Conservation (phyloP, 371 early-diverging fungal genomes). For the Thermomucor indicae-seudaticae region DNA sequence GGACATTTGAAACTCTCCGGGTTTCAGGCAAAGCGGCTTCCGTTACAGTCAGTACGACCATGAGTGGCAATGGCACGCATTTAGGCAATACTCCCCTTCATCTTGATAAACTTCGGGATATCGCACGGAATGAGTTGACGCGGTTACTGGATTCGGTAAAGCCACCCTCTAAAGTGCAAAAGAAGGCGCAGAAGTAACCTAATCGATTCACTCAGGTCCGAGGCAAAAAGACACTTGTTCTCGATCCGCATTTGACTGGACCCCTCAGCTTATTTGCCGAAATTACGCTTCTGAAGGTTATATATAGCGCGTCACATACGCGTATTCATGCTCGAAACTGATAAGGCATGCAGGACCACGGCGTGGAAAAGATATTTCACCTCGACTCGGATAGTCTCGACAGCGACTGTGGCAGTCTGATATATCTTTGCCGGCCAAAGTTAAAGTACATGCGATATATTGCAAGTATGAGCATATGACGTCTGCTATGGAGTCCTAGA, state of each 20-base stretch:
- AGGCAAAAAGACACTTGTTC: slow-evolving; percentile 84
- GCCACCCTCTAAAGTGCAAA: neutral
- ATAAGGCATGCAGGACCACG: slow-evolving; percentile 73
- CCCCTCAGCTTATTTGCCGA: slow-evolving; percentile 86
- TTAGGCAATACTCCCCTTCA: slow-evolving; percentile 51
- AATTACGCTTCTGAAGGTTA: slow-evolving; percentile 77
- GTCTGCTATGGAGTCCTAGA: neutral
- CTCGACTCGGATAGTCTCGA: slow-evolving; percentile 61
- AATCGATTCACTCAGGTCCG: slow-evolving; percentile 56
- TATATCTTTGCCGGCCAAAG: slow-evolving; percentile 83
- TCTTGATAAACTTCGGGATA: slow-evolving; percentile 57
- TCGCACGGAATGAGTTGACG: slow-evolving; percentile 68
- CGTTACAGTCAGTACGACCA: too few species aligned
- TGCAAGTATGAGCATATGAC: slow-evolving; percentile 55
- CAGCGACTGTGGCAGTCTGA: slow-evolving; percentile 66
- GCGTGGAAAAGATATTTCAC: slow-evolving; percentile 89
- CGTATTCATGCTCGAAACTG: neutral
- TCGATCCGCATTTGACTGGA: slow-evolving; percentile 81
- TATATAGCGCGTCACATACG: neutral
- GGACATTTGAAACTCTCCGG: too few species aligned
- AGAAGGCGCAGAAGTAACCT: neutral
- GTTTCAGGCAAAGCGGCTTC: too few species aligned
- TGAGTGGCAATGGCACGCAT: slow-evolving; percentile 30
- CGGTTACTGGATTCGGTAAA: slow-evolving; percentile 73
- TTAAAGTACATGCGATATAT: slow-evolving; percentile 76